These are phyloP conservation scores for Plasmodium reichenowi DNA, from an alignment of 169 alveolate species.

Conservation along the genomic window DNA sequence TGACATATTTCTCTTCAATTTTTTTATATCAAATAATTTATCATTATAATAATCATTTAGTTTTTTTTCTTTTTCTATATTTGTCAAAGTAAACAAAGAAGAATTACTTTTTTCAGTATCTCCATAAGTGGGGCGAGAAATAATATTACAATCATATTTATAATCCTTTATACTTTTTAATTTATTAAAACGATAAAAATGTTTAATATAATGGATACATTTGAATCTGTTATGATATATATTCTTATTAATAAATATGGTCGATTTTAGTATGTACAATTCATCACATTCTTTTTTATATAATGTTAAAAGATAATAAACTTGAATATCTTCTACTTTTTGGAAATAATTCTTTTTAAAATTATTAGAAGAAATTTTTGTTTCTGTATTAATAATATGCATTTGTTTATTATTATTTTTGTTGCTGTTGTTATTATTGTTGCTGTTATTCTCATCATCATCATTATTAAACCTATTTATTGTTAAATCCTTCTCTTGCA, in stretches of 20 bases:
- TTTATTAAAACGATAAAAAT: constrained; percentile 8
- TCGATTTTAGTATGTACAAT: constrained; percentile 2
- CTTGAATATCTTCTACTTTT: not conserved
- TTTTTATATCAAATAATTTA: constrained; percentile 26
- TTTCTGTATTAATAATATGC: not conserved
- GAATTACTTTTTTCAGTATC: too few relatives aligned
- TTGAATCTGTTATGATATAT: not conserved
- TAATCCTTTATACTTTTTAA: constrained; percentile 42
- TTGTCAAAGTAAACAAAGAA: too few relatives aligned
- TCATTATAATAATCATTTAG: not conserved
- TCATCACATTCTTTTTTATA: constrained; percentile 16
- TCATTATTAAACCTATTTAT: too few relatives aligned
- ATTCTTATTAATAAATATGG: not conserved
- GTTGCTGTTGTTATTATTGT: too few relatives aligned
- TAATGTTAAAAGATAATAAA: constrained; percentile 4
- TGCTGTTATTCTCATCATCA: too few relatives aligned
- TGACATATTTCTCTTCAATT: constrained; percentile 12
- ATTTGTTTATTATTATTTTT: not conserved
- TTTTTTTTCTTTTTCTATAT: too few relatives aligned
- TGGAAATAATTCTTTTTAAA: not conserved
- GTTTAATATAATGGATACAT: not conserved
- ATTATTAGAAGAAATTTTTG: not conserved
- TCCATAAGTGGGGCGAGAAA: too few relatives aligned
- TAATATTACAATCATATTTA: constrained; percentile 30
- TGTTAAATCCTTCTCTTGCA: too few relatives aligned